Evolutionary conservation across 352 stramenopile genomes (phyloP).

Genomic region (Globisporangium apiculatum): DNA sequence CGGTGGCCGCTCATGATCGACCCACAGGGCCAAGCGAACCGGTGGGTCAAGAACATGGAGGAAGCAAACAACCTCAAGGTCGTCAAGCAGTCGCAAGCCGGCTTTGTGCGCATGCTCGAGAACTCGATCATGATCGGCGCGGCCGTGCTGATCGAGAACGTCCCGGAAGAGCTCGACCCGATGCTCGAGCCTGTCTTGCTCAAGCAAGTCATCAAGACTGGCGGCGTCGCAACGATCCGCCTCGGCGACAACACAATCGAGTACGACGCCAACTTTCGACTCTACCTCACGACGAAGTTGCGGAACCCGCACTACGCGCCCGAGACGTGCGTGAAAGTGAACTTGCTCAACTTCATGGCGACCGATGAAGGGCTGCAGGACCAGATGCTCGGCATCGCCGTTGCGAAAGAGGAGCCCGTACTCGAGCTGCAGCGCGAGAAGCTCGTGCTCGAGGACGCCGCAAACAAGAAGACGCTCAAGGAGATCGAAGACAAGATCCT

Average conservation of each 20-base stretch:
- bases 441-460: slow-evolving; percentile 91
- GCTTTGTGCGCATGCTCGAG: slow-evolving; percentile 93
- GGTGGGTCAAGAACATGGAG: slow-evolving; percentile 95
- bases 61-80: slow-evolving; percentile 87
- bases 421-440: slow-evolving; percentile 90
- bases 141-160: slow-evolving; percentile 91
- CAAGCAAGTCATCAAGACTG: slow-evolving; percentile 90
- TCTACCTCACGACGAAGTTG: slow-evolving; percentile 95
- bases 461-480: slow-evolving; percentile 93
- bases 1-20: slow-evolving; percentile 97
- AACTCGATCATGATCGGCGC: slow-evolving; percentile 93
- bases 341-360: slow-evolving; percentile 96
- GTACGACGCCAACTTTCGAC: slow-evolving; percentile 90
- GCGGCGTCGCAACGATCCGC: slow-evolving; percentile 86
- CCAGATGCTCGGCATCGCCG: slow-evolving; percentile 94
- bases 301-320: slow-evolving; percentile 93
- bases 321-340: slow-evolving; percentile 95
- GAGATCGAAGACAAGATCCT: slow-evolving; percentile 97
- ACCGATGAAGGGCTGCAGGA: slow-evolving; percentile 93
- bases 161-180: slow-evolving; percentile 91
- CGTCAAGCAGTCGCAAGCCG: slow-evolving; percentile 89
- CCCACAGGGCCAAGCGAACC: slow-evolving; percentile 92
- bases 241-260: slow-evolving; percentile 93
- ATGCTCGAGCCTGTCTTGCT: slow-evolving; percentile 92
- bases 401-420: slow-evolving; percentile 91